These are phyloP conservation scores for Fusarium sp. DNA, from an alignment of 2,329 filamentous ascomycete genomes.

Conservation along the genomic window DNA sequence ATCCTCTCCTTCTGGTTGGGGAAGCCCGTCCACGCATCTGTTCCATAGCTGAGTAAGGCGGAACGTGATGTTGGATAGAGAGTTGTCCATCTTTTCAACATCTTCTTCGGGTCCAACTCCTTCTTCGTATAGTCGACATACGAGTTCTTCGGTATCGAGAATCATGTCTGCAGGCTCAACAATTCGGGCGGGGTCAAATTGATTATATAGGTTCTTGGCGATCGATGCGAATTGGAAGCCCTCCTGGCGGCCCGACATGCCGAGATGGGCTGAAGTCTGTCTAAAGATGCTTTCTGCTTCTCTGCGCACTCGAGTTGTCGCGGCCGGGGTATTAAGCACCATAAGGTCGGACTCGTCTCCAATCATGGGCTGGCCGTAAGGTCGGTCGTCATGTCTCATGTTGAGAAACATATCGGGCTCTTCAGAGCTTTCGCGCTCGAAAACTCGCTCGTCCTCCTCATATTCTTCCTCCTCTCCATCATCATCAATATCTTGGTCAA, in stretches of 20 bases:
- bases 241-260: constrained; percentile 58
- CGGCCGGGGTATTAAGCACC: constrained; percentile 67
- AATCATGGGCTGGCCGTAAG: constrained; percentile 54
- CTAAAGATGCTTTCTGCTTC: constrained; percentile 69
- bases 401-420: constrained; percentile 64
- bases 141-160: constrained; percentile 77
- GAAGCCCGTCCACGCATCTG: constrained; percentile 62
- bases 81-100: constrained; percentile 66
- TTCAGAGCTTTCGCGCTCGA: constrained; percentile 55
- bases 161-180: constrained; percentile 79
- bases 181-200: constrained; percentile 68
- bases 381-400: constrained; percentile 58
- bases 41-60: constrained; percentile 68
- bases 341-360: constrained; percentile 64
- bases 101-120: constrained; percentile 68
- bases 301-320: constrained; percentile 63
- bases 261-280: constrained; percentile 62
- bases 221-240: constrained; percentile 76
- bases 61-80: constrained; percentile 65
- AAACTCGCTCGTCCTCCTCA: constrained; percentile 56
- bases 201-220: constrained; percentile 74
- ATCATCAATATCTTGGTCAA: constrained; percentile 54
- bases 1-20: constrained; percentile 64
- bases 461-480: constrained; percentile 53
- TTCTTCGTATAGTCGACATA: constrained; percentile 74